Evolutionary conservation across 768 basidiomycete genomes (phyloP).

Genomic region (Boletales sp.): DNA sequence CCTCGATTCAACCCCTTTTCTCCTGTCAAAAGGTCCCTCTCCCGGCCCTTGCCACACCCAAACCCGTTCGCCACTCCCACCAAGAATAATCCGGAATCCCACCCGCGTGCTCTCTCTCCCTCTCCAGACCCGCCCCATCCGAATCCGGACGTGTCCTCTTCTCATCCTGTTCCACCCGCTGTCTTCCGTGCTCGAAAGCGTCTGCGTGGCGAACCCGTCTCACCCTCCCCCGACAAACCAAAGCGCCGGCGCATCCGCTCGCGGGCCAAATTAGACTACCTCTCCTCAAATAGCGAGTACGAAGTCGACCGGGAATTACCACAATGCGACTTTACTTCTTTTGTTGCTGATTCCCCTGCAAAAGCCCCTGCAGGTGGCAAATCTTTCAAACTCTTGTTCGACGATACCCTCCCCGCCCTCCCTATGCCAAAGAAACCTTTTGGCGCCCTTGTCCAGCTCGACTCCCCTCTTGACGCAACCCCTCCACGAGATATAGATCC

Average conservation of each 20-base stretch:
- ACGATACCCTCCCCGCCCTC: constrained; percentile 43
- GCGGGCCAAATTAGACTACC: constrained; percentile 31
- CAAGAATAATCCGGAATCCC: constrained; percentile 31
- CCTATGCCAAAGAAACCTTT: constrained; percentile 14
- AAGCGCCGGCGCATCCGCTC: constrained; percentile 60
- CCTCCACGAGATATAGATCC: background rate
- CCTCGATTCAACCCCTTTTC: constrained; percentile 75
- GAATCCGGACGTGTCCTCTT: constrained; percentile 13
- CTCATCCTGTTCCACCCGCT: constrained; percentile 34
- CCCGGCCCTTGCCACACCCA: constrained; percentile 8
- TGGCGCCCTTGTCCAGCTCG: background rate
- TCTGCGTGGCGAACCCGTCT: constrained; percentile 77
- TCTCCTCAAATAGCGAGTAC: constrained; percentile 33
- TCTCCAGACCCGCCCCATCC: too few species aligned
- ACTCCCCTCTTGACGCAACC: background rate
- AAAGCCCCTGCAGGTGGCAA: constrained; percentile 56
- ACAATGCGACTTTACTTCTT: constrained; percentile 36
- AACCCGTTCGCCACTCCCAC: constrained; percentile 49
- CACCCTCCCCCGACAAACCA: constrained; percentile 76
- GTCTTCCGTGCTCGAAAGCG: constrained; percentile 74
- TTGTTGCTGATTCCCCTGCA: constrained; percentile 69
- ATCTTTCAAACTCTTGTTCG: constrained; percentile 66
- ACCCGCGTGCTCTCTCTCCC: constrained; percentile 4
- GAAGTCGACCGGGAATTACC: constrained; percentile 33
- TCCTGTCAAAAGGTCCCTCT: constrained; percentile 49